Base-by-base conservation (phyloP, 1,284 basidiomycete genomes). In the Ustilago loliicola region DNA sequence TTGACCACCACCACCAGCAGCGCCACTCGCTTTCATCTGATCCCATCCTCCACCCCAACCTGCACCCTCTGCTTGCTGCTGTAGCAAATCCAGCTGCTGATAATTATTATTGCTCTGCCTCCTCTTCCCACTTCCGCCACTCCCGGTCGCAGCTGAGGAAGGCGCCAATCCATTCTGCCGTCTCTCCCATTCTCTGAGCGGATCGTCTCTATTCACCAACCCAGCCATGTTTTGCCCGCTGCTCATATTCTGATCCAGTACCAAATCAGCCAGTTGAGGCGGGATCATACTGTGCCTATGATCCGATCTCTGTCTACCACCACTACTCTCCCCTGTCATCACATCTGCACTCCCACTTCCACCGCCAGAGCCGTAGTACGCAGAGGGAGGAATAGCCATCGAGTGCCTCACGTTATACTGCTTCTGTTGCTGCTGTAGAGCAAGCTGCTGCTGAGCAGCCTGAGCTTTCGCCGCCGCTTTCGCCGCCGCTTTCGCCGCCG, bases 251-350 rank as follows among this genome's bases (percentile, higher is more conserved):
- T 73, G 47, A 55, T 86, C 86, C 21, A 87, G 67, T 19, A 85
- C 86, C 21, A 87, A 71, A 75, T 85, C 86, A 61, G 85, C 86
- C 55, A 98, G 88, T 57, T 95, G 94, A 15, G 95, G 94, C 23
- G 96, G 96, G 21, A 98, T 92, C 70, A 91, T 90, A 83, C 96
- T 95, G 90, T 94, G 91, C 83, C 76, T 60, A 27, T 78, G 66
- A 50, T 74, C 72, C 30, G 57, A 54, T 32, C 59, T 47, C 51
- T 57, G 56, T 21, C 61, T 50, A 36, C 51, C 54, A 29, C 53
- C 40, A 30, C 65, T 54, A 19, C 61, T 58, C 8, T 48, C 56
- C 11, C n/a, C 48, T 27, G 54, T 42, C 23, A 40, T 30, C 32
- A 32, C 40, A 42, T 53, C 42, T 7, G 51, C 42, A 40, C 38